Base-by-base conservation (phyloP, 2,329 filamentous ascomycete genomes). In the Harringtonia lauricola region DNA sequence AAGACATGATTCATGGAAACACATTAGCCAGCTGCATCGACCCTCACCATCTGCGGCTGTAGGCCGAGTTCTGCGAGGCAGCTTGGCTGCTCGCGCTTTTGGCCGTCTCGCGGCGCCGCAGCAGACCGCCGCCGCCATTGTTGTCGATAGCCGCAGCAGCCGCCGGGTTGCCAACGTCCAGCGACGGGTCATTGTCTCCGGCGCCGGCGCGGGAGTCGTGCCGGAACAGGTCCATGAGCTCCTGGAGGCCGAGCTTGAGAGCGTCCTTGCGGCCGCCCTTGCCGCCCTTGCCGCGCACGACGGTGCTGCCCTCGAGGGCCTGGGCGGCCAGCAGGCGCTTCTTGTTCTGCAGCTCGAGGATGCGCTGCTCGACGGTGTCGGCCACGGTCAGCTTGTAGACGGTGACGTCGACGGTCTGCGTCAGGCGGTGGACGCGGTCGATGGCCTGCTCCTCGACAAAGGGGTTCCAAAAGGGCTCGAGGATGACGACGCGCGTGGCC, bases 401-500 rank as follows among this genome's bases (percentile, higher is more conserved):
- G 44, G 90, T 79, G 29, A 98, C 92, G 57, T 96, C 89, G 34
- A 90, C 74, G 2, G 87, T 95, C 64, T 98, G 92, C 34, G 94
- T 96, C 42, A 98, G 81, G n/a, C 92, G 87, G 60, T 98, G 92
- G 22, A 98, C 92, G 43, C 92, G 87, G 63, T 98, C 92, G 54
- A 98, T 98, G 39, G 92, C 92, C 70, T 98, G 92, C 61, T 98
- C 92, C 68, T 98, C 92, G 29, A 98, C 87, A 57, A 98, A 98
- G 24, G 88, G 92, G 61, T 98, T 98, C 92, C 92, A 98, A 64
- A 98, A 98, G 0, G 92, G 92, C 62, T 98, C 92, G 36, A 98
- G 71, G 53, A 98, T 94, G 42, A 98, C 81, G 4, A 98, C 92
- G 17, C 92, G 76, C 49, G 84, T 92, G 10, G 92, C 92, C 0